Base-by-base conservation (phyloP, 2,329 filamentous ascomycete genomes). In the Claviceps africana region DNA sequence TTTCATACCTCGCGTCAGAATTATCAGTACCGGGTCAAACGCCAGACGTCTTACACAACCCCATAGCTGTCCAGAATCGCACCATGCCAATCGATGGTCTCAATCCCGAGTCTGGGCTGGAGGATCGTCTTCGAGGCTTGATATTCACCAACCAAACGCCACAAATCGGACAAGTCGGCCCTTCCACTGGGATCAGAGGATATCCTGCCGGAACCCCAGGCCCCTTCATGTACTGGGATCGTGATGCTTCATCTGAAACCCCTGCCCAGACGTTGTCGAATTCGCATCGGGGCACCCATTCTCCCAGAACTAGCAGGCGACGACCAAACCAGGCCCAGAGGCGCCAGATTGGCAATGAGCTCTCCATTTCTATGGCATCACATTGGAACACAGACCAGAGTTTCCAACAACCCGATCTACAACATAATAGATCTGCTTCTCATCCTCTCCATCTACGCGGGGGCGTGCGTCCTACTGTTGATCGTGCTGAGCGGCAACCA, bases 321-420 rank as follows among this genome's bases (percentile, higher is more conserved):
- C 58, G 21, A 60, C 58, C 57, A 2, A 84, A 84, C 55, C 81
- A 84, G 60, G 79, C 80, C 1, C 77, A 83, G 58, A 72, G 80
- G 48, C 74, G 80, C 22, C 78, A 82, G 59, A 79, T 82, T 76
- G 81, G 72, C 52, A 72, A 78, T 4, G 75, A 82, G 56, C 59
- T 81, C 19, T 73, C 76, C 0, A 75, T 82, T 46, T 72, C 77
- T 4, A 70, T 82, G 50, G 76, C 81, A 54, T 63, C 71, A 13
- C 70, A 48, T 40, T 48, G 35, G 47, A 35, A 19, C 15, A 22
- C 30, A n/a, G 19, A 40, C 31, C 51, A 44, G 33, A 33, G 8
- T 19, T 35, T 44, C 2, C 22, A 22, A 51, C 39, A 42, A 19
- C 13, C 21, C 22, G 39, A 37, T 31, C 28, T 33, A 39, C 48